A percentile compares a stretch with the other conserved stretches of the same genome.
phyloP scores from a whole-genome alignment of 1,284 basidiomycete genomes.

The Boletus semigastroideus region DNA sequence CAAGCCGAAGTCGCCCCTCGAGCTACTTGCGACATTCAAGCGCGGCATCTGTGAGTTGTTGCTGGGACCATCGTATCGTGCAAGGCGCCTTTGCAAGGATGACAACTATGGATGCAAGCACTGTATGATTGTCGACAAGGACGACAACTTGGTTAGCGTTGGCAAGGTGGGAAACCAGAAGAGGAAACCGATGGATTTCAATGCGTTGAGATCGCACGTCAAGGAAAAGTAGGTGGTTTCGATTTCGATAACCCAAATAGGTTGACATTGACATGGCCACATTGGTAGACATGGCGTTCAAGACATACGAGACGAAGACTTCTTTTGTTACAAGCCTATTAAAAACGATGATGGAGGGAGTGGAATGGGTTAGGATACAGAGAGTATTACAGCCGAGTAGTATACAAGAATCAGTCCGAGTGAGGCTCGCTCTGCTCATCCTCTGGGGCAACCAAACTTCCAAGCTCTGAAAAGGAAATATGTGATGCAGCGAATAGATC shows the following conservation, averaged over 20 bases:
- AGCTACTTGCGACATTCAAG: conserved; percentile 20
- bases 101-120: conserved; percentile 55
- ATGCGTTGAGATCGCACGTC: conserved; percentile 58
- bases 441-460: conserved; percentile 21
- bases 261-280: not conserved
- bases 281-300: conserved; percentile 41
- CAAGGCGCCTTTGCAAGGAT: conserved; percentile 30
- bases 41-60: conserved; percentile 35
- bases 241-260: not conserved
- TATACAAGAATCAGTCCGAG: not conserved
- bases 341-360: not conserved
- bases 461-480: conserved; percentile 28
- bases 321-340: conserved; percentile 26
- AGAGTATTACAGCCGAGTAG: not conserved
- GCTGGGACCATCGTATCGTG: conserved; percentile 24
- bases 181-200: conserved; percentile 41
- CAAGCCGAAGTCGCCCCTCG: too few relatives aligned
- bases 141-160: not conserved
- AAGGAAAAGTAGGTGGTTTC: conserved; percentile 50
- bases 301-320: conserved; percentile 42
- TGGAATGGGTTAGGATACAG: not conserved
- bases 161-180: conserved; percentile 1
- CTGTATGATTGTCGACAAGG: conserved; percentile 35
- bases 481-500: conserved; percentile 28
- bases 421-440: not conserved